Percentiles rank a stretch among this genome's conserved stretches.
These are phyloP conservation scores for Volvariella surrecta DNA, from an alignment of 1,284 basidiomycete genomes.

Conservation along the genomic window DNA sequence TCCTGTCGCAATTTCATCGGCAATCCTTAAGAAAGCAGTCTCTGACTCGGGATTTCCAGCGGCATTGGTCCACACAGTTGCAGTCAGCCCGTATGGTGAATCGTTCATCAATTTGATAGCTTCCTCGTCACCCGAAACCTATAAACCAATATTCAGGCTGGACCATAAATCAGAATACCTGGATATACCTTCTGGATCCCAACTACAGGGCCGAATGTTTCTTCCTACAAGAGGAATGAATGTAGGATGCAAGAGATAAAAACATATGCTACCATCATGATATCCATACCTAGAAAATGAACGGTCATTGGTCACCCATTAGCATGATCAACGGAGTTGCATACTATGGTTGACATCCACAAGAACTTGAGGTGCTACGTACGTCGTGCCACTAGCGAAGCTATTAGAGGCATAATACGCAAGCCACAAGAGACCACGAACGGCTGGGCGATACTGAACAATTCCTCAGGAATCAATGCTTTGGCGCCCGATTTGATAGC, in stretches of 20 bases:
- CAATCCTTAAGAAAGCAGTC: slow-evolving; percentile 61
- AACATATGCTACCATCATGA: slow-evolving; percentile 57
- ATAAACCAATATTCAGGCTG: neutral
- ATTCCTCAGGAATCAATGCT: slow-evolving; percentile 61
- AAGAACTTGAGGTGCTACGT: slow-evolving; percentile 85
- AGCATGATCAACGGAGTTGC: slow-evolving; percentile 24
- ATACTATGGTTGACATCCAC: slow-evolving; percentile 81
- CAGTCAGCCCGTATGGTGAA: slow-evolving; percentile 91
- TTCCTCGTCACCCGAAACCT: slow-evolving; percentile 79
- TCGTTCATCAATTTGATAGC: slow-evolving; percentile 91
- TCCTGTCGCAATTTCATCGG: slow-evolving; percentile 74
- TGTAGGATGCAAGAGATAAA: slow-evolving; percentile 1
- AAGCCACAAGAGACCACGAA: slow-evolving; percentile 23
- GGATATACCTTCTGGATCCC: slow-evolving; percentile 77
- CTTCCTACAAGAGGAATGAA: slow-evolving; percentile 38
- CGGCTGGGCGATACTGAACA: slow-evolving; percentile 65
- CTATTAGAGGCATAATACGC: slow-evolving; percentile 2
- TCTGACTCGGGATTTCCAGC: slow-evolving; percentile 50
- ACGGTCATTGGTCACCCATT: slow-evolving; percentile 2
- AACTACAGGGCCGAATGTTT: slow-evolving; percentile 86
- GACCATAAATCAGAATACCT: neutral
- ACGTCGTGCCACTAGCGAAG: slow-evolving; percentile 59
- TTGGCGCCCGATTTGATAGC: slow-evolving; percentile 83
- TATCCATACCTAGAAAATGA: slow-evolving; percentile 63
- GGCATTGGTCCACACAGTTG: slow-evolving; percentile 86